Conservation (phyloP, 2,329 filamentous ascomycete genomes). For the Aspergillus pseudotamarii region DNA sequence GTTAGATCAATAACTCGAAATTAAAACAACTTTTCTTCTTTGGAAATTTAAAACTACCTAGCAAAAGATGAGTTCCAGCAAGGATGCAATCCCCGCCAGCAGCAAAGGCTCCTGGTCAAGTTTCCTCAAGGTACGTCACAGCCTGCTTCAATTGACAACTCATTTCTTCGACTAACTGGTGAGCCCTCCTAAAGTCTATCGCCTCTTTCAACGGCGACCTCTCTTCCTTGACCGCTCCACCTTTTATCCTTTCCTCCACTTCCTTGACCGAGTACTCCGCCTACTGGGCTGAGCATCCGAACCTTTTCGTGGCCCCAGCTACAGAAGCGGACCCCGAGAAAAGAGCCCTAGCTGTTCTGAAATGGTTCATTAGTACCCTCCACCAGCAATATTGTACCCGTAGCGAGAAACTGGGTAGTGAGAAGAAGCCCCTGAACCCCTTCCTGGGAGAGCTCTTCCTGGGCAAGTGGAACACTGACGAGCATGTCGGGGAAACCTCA, state of each 20-base stretch:
- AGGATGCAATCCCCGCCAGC: constrained; percentile 45
- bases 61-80: constrained; percentile 33
- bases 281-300: constrained; percentile 80
- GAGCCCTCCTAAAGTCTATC: constrained; percentile 57
- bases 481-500: constrained; percentile 70
- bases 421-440: constrained; percentile 97
- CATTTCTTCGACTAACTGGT: not conserved
- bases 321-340: constrained; percentile 77
- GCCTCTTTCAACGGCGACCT: constrained; percentile 82
- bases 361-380: constrained; percentile 92
- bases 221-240: constrained; percentile 77
- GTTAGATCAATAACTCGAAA: not conserved
- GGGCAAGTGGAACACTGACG: constrained; percentile 82
- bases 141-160: not conserved
- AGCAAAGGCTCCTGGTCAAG: constrained; percentile 52
- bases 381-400: constrained; percentile 79
- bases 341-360: constrained; percentile 83
- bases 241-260: constrained; percentile 78
- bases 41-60: not conserved
- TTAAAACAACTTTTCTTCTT: constrained; percentile 3
- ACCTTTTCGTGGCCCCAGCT: constrained; percentile 79
- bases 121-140: constrained; percentile 48
- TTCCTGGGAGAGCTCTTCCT: constrained; percentile 95
- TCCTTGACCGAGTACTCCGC: constrained; percentile 79
- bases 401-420: constrained; percentile 81